phyloP scores from a whole-genome alignment of 1,284 basidiomycete species.

The Naganishia liquefaciens region DNA sequence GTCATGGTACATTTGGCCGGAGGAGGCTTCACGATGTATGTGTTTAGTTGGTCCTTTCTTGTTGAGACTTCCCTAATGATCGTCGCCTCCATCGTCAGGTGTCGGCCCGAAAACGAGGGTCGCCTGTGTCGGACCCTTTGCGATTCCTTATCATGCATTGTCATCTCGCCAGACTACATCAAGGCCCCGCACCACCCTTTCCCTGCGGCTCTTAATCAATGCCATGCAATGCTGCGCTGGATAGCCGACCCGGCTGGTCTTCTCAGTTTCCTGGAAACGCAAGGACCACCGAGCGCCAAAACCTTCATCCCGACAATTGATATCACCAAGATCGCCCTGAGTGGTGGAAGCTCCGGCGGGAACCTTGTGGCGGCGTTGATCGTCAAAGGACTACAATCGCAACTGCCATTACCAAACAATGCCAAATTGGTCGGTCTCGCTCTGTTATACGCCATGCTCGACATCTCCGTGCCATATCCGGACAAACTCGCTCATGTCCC shows the following conservation, averaged over 20 bases:
- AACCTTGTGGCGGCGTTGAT: conserved; percentile 40
- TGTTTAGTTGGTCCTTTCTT: conserved; percentile 1
- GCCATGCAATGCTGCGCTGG: conserved; percentile 39
- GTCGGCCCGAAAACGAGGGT: conserved; percentile 41
- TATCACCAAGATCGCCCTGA: conserved; percentile 38
- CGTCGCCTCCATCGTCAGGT: conserved; percentile 30
- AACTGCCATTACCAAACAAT: conserved; percentile 33
- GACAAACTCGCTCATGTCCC: conserved; percentile 39
- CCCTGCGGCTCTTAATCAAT: conserved; percentile 40
- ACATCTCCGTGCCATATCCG: conserved; percentile 39
- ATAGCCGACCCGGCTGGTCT: conserved; percentile 34
- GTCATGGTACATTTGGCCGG: conserved; percentile 40
- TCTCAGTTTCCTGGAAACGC: conserved; percentile 28
- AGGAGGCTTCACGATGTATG: conserved; percentile 43
- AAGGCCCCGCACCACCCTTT: conserved; percentile 42
- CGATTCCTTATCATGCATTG: conserved; percentile 37
- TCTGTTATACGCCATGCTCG: conserved; percentile 40
- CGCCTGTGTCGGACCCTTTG: conserved; percentile 38
- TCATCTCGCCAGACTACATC: conserved; percentile 41
- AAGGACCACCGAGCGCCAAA: conserved; percentile 32
- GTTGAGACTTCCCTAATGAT: neutral
- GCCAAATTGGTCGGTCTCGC: conserved; percentile 35
- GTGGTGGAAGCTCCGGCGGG: conserved; percentile 41
- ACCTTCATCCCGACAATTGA: conserved; percentile 33
- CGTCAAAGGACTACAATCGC: conserved; percentile 31